A percentile compares a stretch with the other conserved stretches of the same genome.
phyloP scores from a whole-genome alignment of 805 yeast species.

The Lachancea fermentati region DNA sequence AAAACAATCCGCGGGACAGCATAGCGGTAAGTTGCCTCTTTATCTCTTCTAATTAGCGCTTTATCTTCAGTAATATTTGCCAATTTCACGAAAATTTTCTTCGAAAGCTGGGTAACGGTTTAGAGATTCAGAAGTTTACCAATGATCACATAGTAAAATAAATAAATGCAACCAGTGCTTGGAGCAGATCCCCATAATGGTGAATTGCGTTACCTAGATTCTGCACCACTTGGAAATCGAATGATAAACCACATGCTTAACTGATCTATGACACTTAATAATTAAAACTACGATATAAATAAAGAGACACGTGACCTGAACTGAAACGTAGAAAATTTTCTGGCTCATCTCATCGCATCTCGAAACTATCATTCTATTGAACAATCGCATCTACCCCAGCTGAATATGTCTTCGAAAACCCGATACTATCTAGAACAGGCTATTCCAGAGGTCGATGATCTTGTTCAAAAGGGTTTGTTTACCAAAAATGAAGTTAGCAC shows the following conservation, averaged over 20 bases:
- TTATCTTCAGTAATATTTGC: neutral
- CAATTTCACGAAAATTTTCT: neutral
- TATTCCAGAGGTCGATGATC: slow-evolving; percentile 89
- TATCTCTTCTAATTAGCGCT: neutral
- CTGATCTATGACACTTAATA: too few species aligned
- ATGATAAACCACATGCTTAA: too few species aligned
- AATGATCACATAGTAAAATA: too few species aligned
- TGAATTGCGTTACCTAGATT: too few species aligned
- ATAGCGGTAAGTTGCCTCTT: neutral
- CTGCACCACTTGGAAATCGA: too few species aligned
- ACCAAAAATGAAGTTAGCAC: slow-evolving; percentile 73
- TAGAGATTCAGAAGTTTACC: too few species aligned
- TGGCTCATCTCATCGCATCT: slow-evolving; percentile 8
- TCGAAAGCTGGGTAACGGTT: neutral
- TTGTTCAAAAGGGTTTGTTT: slow-evolving; percentile 74
- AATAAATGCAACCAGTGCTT: too few species aligned
- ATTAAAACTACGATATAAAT: too few species aligned
- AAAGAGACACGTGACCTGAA: neutral
- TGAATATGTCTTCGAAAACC: slow-evolving; percentile 46
- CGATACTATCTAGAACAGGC: slow-evolving; percentile 59
- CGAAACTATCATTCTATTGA: neutral
- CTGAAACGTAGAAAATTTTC: slow-evolving; percentile 5
- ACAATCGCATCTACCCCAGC: neutral
- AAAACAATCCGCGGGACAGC: neutral
- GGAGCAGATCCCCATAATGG: too few species aligned